phyloP scores from a whole-genome alignment of 805 yeast genomes.

The Pichia cephalocereana region DNA sequence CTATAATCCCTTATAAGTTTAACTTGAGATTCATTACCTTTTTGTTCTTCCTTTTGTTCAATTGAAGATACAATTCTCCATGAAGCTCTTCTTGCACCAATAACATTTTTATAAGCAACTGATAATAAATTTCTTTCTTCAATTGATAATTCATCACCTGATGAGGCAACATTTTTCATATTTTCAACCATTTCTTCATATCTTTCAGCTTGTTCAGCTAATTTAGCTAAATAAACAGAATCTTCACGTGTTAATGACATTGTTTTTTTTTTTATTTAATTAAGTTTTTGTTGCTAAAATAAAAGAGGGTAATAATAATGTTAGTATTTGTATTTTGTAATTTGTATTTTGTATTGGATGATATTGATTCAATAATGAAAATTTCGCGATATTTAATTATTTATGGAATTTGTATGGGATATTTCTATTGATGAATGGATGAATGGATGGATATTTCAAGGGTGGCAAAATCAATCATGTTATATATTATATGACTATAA shows the following conservation, averaged over 20 bases:
- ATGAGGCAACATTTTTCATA: conserved; percentile 95
- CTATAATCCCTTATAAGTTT: conserved; percentile 87
- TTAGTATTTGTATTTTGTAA: not conserved
- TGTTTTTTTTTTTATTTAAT: conserved; percentile 2
- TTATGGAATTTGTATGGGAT: too few species aligned
- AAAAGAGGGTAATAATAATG: not conserved
- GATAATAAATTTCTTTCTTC: conserved; percentile 97
- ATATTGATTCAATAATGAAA: too few species aligned
- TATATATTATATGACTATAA: too few species aligned
- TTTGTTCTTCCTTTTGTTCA: conserved; percentile 96
- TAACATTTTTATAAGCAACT: conserved; percentile 96
- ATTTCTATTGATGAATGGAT: too few species aligned
- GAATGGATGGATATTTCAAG: too few species aligned
- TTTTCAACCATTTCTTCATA: conserved; percentile 99
- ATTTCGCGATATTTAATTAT: too few species aligned
- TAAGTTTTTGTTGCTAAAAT: too few species aligned
- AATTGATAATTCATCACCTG: conserved; percentile 91
- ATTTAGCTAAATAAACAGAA: conserved; percentile 94
- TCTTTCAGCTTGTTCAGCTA: conserved; percentile 99
- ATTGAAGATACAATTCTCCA: conserved; percentile 98
- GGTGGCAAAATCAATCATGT: too few species aligned
- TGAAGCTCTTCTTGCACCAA: conserved; percentile 98
- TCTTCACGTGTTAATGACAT: conserved; percentile 93
- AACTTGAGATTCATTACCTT: conserved; percentile 90
- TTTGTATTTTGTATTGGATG: not conserved